Conservation (phyloP, 2,329 filamentous ascomycete genomes). For the Fusarium sp. region DNA sequence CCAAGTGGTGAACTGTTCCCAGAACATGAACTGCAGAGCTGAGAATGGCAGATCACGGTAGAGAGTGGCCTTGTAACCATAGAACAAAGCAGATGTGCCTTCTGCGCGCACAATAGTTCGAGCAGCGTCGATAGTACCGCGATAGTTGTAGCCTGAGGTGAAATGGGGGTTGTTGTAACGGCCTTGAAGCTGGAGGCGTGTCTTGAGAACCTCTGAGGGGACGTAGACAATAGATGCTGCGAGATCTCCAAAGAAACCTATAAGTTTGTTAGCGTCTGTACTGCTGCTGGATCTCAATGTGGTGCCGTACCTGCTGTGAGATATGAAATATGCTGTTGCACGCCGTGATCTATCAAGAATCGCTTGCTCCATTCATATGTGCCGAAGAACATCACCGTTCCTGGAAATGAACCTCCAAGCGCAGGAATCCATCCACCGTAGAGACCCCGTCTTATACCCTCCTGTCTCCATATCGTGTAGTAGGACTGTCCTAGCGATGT, state of each 20-base stretch:
- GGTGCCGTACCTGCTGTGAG: conserved; percentile 74
- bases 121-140: conserved; percentile 82
- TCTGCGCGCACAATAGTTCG: conserved; percentile 86
- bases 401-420: conserved; percentile 89
- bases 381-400: conserved; percentile 94
- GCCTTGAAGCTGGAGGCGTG: conserved; percentile 93
- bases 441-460: conserved; percentile 84
- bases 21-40: conserved; percentile 96
- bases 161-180: conserved; percentile 96
- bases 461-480: conserved; percentile 90
- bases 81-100: conserved; percentile 86
- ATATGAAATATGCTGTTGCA: conserved; percentile 86
- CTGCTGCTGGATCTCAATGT: background rate
- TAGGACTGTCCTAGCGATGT: conserved; percentile 90
- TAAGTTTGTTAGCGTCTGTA: background rate
- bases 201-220: conserved; percentile 96
- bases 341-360: conserved; percentile 82
- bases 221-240: conserved; percentile 95
- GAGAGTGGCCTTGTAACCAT: conserved; percentile 96
- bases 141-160: conserved; percentile 95
- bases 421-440: conserved; percentile 96
- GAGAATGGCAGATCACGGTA: conserved; percentile 96
- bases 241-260: conserved; percentile 91
- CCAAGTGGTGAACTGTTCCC: conserved; percentile 89
- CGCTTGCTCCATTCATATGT: conserved; percentile 97